Base-by-base conservation (phyloP, 1,139 yeast species). In the Debaryomyces subglobosus region DNA sequence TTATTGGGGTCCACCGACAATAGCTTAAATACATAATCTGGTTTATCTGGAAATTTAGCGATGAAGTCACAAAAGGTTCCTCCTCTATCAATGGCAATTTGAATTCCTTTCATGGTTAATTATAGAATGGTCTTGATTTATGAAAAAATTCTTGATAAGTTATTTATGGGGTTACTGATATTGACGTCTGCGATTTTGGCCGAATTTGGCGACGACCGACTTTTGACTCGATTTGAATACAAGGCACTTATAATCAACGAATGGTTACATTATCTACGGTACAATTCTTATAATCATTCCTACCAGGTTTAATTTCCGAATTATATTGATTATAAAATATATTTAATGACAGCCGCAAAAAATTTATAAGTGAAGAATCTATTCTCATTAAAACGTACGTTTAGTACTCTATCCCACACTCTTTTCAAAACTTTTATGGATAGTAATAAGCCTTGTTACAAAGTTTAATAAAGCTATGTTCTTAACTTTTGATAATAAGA, bases 21-120 rank as follows among this genome's bases (percentile, higher is more conserved):
- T 37, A 91, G 69, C 65, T 91, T 91, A 58, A 81, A 74, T 1
- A 71, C 74, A 44, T 61, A 62, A 53, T 76, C 79, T 3, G 59
- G 58, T 39, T 68, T 69, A 12, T 65, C 67, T 0, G 78, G 77
- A 44, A 71, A 71, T 50, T 85, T 76, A 5, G 86, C 84, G 27
- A 79, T 74, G 64, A 91, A 82, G 62, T 90, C 97, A 5, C 96
- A 89, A 69, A 90, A 90, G 0, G 97, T 91, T 47, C 97, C 97
- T 53, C 94, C 92, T 62, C 91, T 70, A 59, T 83, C 86, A 34
- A 68, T 60, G 32, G 72, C 71, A 40, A 68, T 61, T 46, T 61
- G 63, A 44, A 64, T 63, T 15, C 65, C 65, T 43, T 47, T 48
- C 43, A 40, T 40, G n/a, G 20, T 38, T 38, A 24, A 8, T 38